Conservation (phyloP, 2,329 filamentous ascomycete species). For the Cladosporium austrohemisphaericum region DNA sequence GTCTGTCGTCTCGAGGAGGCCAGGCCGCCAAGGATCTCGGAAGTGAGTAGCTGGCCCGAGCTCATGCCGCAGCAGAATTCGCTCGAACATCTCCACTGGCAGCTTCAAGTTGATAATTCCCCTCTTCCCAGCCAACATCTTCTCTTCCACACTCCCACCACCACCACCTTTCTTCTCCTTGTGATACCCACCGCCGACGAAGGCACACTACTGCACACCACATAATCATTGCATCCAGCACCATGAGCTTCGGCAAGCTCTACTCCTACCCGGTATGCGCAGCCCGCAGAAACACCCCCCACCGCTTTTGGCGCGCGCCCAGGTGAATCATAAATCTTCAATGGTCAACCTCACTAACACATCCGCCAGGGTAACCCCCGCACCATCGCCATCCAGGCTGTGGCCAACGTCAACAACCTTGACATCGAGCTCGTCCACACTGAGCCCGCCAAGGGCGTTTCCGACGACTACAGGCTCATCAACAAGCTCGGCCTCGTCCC, state of each 20-base stretch:
- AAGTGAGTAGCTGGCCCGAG: no score
- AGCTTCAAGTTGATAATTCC: constrained; percentile 11
- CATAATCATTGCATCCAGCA: constrained; percentile 23
- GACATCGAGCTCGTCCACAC: constrained; percentile 81
- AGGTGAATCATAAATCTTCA: constrained; percentile 12
- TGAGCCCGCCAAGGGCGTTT: constrained; percentile 60
- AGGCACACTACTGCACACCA: constrained; percentile 25
- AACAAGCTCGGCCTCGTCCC: constrained; percentile 90
- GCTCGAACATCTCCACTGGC: constrained; percentile 10
- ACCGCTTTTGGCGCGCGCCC: constrained; percentile 10
- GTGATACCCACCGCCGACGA: constrained; percentile 27
- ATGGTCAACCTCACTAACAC: constrained; percentile 2
- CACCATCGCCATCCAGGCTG: constrained; percentile 80
- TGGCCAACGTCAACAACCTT: constrained; percentile 96
- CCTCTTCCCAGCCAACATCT: constrained; percentile 9
- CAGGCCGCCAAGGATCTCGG: neutral
- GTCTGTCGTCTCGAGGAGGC: neutral
- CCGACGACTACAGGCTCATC: constrained; percentile 75
- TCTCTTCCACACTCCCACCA: constrained; percentile 11
- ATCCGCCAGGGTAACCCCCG: constrained; percentile 75
- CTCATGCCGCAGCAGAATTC: constrained; percentile 13
- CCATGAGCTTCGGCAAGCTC: constrained; percentile 87
- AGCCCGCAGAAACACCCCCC: constrained; percentile 17
- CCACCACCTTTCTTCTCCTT: neutral
- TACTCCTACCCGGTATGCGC: constrained; percentile 74